phyloP scores from a whole-genome alignment of 2,329 filamentous ascomycete genomes.

The Aspergillus sojae region DNA sequence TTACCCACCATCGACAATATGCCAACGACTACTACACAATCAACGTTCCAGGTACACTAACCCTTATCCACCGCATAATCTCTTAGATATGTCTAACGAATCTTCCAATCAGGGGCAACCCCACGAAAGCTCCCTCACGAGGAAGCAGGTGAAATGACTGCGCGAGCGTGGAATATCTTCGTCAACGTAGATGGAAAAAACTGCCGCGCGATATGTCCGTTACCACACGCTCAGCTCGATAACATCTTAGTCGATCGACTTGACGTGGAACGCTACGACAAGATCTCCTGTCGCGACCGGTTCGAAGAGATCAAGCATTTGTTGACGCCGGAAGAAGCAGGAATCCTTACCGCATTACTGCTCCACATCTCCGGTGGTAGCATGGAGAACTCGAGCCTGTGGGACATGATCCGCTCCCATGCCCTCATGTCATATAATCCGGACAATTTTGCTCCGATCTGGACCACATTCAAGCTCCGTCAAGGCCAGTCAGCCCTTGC shows the following conservation, averaged over 20 bases:
- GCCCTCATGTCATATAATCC: conserved; percentile 22
- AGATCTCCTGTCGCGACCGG: conserved; percentile 30
- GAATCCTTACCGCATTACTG: conserved; percentile 27
- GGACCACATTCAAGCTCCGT: too few relatives aligned
- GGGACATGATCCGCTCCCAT: conserved; percentile 26
- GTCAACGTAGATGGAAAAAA: conserved; percentile 30
- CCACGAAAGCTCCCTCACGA: conserved; percentile 17
- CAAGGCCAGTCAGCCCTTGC: too few relatives aligned
- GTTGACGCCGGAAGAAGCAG: conserved; percentile 32
- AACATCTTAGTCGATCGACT: conserved; percentile 17
- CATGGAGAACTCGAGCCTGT: conserved; percentile 24
- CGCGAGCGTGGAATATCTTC: conserved; percentile 24
- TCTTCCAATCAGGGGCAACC: neutral
- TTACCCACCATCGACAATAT: conserved; percentile 4
- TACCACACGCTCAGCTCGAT: conserved; percentile 24
- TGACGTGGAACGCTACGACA: conserved; percentile 23
- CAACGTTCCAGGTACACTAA: conserved; percentile 7
- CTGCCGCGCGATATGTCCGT: conserved; percentile 25
- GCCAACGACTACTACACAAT: conserved; percentile 18
- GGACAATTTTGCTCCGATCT: neutral
- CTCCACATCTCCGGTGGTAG: conserved; percentile 29
- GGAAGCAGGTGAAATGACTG: conserved; percentile 28
- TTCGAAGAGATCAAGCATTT: conserved; percentile 31
- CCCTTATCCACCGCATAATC: neutral
- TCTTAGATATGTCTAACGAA: too few relatives aligned